These are phyloP conservation scores for Acacia concinna DNA, from an alignment of 331 rosid genomes.

Conservation along the genomic window DNA sequence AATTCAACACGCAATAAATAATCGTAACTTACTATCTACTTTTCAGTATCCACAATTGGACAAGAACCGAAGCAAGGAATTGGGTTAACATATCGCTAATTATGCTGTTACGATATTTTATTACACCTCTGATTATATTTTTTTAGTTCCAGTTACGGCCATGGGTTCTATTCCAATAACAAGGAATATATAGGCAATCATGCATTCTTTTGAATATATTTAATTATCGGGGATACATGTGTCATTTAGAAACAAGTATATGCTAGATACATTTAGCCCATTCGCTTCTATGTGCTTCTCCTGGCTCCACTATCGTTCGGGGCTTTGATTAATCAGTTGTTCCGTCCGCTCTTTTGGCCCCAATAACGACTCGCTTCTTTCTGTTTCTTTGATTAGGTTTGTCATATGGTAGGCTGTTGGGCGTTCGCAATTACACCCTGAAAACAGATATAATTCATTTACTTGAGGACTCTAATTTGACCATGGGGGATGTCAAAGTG, in stretches of 20 bases:
- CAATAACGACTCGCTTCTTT: conserved; percentile 8
- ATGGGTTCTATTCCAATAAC: neutral
- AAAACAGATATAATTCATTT: conserved; percentile 66
- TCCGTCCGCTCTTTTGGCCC: neutral
- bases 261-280: neutral
- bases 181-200: neutral
- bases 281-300: neutral
- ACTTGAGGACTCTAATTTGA: conserved; percentile 70
- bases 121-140: neutral
- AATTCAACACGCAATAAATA: neutral
- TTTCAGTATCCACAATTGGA: neutral
- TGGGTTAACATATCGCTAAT: neutral
- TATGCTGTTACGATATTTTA: neutral
- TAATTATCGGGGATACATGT: neutral
- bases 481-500: conserved; percentile 69
- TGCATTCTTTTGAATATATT: neutral
- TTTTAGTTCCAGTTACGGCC: neutral
- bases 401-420: conserved; percentile 50
- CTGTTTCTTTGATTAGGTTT: conserved; percentile 42
- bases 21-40: neutral
- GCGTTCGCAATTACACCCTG: conserved; percentile 46
- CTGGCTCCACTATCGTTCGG: neutral
- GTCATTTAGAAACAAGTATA: conserved; percentile 20
- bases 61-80: neutral
- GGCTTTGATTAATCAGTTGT: conserved; percentile 9